Evolutionary conservation across 148 eudicot genomes (phyloP), one percentile per base, ranked within the genome.

Genomic region (Dysphania ambrosioides): DNA sequence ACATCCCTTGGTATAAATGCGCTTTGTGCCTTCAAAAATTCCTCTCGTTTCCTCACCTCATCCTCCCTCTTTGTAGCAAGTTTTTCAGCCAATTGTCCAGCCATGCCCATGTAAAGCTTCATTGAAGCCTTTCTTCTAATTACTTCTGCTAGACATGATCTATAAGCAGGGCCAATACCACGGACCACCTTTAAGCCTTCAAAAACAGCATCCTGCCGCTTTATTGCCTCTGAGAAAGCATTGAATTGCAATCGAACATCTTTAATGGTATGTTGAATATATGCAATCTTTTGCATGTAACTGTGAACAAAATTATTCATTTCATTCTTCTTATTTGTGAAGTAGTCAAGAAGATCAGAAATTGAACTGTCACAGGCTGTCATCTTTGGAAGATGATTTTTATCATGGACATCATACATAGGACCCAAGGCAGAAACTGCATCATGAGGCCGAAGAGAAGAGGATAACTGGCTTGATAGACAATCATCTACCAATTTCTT

Each of bases 81-180:
- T 79, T 88, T 87, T 80, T 96, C 99, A n/a, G 99, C 99, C 80
- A 92, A 81, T 70, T 88, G 96, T 38, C 99, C 99, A 67, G 97
- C 99, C 90, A 88, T 88, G 66, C 99, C 99, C 97, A 96, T 96
- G 77, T 90, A 96, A 74, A 96, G 91, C 85, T 92, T 96, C 99
- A 88, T 89, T 27, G 91, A 87, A 55, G 97, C 92, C 85, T 88
- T 96, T 84, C 99, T 86, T 75, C 99, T 82, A 27, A 96, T 97
- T 36, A 92, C 81, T 78, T 96, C 99, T 1, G 99, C 97, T 64
- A 96, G 89, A 83, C 99, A 92, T 12, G 95, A 92, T 77, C 95
- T 88, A 59, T 96, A 96, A 57, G 97, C 87, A 32, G 92, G 84
- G 53, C 92, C 92, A 34, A 96, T 86, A 61, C 89, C 89, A 67